Base-by-base conservation (phyloP, 768 basidiomycete species). In the Leccinum arenicola region DNA sequence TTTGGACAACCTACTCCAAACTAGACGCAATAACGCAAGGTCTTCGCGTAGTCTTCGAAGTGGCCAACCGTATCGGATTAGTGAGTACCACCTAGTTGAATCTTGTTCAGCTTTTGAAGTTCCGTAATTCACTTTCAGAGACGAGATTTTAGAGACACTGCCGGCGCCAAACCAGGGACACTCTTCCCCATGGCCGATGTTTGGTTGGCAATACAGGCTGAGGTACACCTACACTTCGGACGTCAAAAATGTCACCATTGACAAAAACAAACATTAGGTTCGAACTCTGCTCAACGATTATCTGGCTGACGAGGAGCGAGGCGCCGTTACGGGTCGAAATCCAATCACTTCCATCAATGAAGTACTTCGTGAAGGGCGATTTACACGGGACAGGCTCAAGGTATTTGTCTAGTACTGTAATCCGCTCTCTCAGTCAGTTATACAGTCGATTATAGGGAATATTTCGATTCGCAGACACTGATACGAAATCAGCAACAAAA, bases 1-100 rank as follows among this genome's bases (percentile, higher is more conserved):
- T 98, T 73, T 98, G 96, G 96, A 97, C 96, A 2, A 70, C 96
- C 15, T 99, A 93, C 71, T 97, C 94, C 15, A 98, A 99, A 73
- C 68, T 99, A 50, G 89, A 95, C 68, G 97, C 97, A 31, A 91
- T 98, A 19, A 82, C 89, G 14, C 95, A 99, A 71, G 93, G 95
- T 10, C 77, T 97, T 61, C 80, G 95, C 54, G 88, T 97, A 4
- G 83, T 95, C 3, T 94, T 88, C 61, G 97, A 99, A 71, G 89
- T 98, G 6, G 82, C 92, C 1, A 89, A 88, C 64, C 84, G 95
- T 56, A 95, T 99, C 54, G 91, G 91, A 64, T 89, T 90, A 61
- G 95, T 97, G 69, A 75, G 93, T 82, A 12, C 12, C 49, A 56
- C 35, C 27, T 9, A 45, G 11, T 12, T 49, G 15, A 23, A 17